Evolutionary conservation across 2,329 filamentous ascomycete genomes (phyloP).

Genomic region (Aspergillus brasiliensis): DNA sequence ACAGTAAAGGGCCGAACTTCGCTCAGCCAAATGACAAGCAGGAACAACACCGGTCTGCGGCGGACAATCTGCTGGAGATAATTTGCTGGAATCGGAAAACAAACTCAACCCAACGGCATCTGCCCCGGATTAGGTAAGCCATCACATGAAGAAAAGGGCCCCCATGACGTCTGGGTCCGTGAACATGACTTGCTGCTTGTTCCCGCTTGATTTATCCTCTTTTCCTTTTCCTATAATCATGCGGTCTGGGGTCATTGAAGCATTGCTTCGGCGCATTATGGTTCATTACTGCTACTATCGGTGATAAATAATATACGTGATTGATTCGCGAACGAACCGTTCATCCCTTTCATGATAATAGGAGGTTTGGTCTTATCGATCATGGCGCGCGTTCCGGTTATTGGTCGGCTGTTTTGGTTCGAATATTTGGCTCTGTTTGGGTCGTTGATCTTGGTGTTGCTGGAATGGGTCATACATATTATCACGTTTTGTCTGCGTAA

Average conservation of each 20-base stretch:
- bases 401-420: slow-evolving; percentile 63
- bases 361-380: slow-evolving; percentile 15
- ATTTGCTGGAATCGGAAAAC: slow-evolving; percentile 8
- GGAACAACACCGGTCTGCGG: not conserved
- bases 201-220: not conserved
- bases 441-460: slow-evolving; percentile 78
- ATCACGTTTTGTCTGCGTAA: slow-evolving; percentile 85
- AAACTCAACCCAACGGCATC: slow-evolving; percentile 11
- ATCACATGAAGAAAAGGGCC: slow-evolving; percentile 26
- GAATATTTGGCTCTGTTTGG: slow-evolving; percentile 87
- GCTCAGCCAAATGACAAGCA: not conserved
- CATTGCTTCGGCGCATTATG: not conserved
- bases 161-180: slow-evolving; percentile 15
- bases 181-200: not conserved
- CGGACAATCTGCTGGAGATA: slow-evolving; percentile 1
- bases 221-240: not conserved
- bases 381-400: slow-evolving; percentile 63
- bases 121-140: slow-evolving; percentile 38
- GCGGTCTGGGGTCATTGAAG: not conserved
- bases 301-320: not conserved
- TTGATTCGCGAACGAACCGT: not conserved
- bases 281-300: not conserved
- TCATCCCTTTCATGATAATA: not conserved
- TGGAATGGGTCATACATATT: slow-evolving; percentile 81
- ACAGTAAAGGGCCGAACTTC: not conserved